Conservation (phyloP, 768 basidiomycete genomes). For the Chiua virens region DNA sequence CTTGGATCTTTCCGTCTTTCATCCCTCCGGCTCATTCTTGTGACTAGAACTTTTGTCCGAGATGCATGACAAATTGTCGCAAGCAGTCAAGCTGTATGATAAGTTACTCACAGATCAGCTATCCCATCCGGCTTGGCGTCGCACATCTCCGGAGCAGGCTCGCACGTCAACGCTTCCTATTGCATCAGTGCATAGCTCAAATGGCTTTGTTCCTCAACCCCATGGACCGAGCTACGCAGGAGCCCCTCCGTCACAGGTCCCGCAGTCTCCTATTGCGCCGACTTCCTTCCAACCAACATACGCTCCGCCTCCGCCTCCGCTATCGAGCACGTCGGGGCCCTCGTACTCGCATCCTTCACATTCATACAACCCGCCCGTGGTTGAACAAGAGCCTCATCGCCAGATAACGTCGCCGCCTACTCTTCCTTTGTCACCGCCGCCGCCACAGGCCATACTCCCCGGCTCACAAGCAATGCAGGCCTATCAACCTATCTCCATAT, state of each 20-base stretch:
- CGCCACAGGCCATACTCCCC: constrained; percentile 13
- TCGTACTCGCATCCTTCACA: constrained; percentile 16
- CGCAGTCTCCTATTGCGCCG: constrained; percentile 28
- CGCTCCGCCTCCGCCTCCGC: constrained; percentile 21
- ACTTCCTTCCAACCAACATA: constrained; percentile 31
- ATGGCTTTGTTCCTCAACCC: constrained; percentile 35
- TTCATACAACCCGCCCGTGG: constrained; percentile 5
- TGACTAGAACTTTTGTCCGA: constrained; percentile 77
- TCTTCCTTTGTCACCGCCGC: constrained; percentile 1
- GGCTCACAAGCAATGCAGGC: constrained; percentile 11
- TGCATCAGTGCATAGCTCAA: constrained; percentile 19
- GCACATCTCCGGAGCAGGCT: constrained; percentile 19
- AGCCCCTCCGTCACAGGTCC: constrained; percentile 23
- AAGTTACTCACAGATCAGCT: constrained; percentile 83
- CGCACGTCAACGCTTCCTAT: constrained; percentile 27
- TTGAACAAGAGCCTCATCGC: constrained; percentile 14
- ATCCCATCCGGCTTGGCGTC: constrained; percentile 66
- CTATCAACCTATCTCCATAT: constrained; percentile 23
- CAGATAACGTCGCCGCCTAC: constrained; percentile 13
- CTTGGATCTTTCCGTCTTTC: neutral
- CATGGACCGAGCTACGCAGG: constrained; percentile 21
- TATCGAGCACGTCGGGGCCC: constrained; percentile 11
- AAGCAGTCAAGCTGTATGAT: constrained; percentile 92
- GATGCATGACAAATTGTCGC: constrained; percentile 92
- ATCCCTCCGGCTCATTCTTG: neutral